These are phyloP conservation scores for Diaporthe sp. DNA, from an alignment of 2,329 filamentous ascomycete genomes.

Conservation along the genomic window DNA sequence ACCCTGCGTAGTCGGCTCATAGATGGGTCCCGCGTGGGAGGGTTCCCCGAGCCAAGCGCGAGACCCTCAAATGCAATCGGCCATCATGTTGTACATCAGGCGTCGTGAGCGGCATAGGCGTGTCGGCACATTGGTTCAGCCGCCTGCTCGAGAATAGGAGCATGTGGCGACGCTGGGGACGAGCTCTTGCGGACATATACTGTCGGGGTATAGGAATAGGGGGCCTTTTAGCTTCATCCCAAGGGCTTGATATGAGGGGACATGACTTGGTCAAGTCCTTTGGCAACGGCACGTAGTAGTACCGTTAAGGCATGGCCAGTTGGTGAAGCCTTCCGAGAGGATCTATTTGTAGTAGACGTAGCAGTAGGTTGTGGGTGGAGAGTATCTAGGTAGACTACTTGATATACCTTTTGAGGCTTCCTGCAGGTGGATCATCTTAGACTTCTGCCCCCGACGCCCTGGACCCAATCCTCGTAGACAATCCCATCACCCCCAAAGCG, in stretches of 20 bases:
- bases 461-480: background rate
- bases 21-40: too few relatives aligned
- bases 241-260: background rate
- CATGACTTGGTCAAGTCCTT: background rate
- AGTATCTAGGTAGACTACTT: background rate
- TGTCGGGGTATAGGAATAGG: background rate
- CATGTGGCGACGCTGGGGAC: background rate
- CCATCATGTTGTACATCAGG: background rate
- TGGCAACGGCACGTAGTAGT: background rate
- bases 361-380: background rate
- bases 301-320: background rate
- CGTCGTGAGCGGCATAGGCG: background rate
- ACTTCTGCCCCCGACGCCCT: background rate
- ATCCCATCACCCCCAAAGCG: too few relatives aligned
- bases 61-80: background rate
- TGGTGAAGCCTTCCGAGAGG: too few relatives aligned
- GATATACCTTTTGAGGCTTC: too few relatives aligned
- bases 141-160: background rate
- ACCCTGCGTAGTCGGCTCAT: background rate
- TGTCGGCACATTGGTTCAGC: background rate
- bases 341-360: background rate
- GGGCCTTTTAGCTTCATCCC: background rate
- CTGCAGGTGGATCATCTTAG: background rate
- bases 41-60: background rate
- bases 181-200: background rate